These are phyloP conservation scores for Kuraishia cidri DNA, from an alignment of 805 yeast species.

Conservation along the genomic window DNA sequence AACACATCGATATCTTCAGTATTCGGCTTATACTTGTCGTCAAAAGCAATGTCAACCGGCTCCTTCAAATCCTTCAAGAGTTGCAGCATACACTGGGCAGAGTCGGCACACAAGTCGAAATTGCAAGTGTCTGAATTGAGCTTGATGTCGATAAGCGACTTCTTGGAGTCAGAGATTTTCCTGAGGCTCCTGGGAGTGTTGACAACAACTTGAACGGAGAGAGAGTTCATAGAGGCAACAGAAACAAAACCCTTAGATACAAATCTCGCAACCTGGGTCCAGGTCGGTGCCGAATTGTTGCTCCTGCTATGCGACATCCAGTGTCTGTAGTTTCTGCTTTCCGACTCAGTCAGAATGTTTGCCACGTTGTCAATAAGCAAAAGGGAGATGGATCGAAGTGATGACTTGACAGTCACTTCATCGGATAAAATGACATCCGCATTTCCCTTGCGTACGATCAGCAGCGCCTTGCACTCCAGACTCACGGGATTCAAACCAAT, in stretches of 20 bases:
- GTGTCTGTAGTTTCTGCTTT: constrained; percentile 12
- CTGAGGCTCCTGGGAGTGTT: constrained; percentile 6
- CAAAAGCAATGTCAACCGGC: constrained; percentile 51
- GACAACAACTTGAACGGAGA: constrained; percentile 19
- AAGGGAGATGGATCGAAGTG: constrained; percentile 39
- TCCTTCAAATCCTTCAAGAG: constrained; percentile 63
- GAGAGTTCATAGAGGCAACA: constrained; percentile 35
- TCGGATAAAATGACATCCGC: constrained; percentile 32
- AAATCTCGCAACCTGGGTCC: constrained; percentile 32
- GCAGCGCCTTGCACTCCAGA: constrained; percentile 39
- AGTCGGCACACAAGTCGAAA: constrained; percentile 73
- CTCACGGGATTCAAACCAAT: constrained; percentile 59
- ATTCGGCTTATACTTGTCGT: constrained; percentile 43
- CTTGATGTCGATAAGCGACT: constrained; percentile 31
- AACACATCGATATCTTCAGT: constrained; percentile 28
- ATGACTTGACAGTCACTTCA: constrained; percentile 27
- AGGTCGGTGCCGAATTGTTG: constrained; percentile 13
- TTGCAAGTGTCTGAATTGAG: constrained; percentile 37
- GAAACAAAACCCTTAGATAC: constrained; percentile 40
- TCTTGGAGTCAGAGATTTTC: constrained; percentile 7
- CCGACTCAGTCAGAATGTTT: constrained; percentile 21
- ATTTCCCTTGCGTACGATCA: constrained; percentile 46
- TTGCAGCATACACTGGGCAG: constrained; percentile 64
- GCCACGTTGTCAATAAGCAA: constrained; percentile 56
- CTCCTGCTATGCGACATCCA: constrained; percentile 11